Evolutionary conservation across 139 green algal species (phyloP).

Genomic region (Volvox africanus): DNA sequence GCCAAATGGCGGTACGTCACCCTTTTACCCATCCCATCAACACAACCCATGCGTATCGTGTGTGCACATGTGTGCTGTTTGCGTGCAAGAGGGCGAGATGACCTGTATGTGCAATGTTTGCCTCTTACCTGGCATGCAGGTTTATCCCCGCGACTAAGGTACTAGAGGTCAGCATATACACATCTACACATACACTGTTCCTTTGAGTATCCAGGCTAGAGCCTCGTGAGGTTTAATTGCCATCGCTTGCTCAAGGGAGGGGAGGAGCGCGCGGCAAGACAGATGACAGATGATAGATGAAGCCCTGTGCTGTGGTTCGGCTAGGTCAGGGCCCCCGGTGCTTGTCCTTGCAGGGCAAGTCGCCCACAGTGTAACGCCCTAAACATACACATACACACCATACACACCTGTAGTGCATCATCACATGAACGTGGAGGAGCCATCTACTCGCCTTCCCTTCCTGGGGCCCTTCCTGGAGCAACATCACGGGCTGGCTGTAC

Average conservation of each 20-base stretch:
- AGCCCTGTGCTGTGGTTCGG: not conserved
- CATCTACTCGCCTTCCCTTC: not conserved
- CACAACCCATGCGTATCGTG: not conserved
- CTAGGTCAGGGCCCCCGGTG: no score
- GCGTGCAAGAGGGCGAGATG: not conserved
- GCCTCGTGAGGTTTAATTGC: no score
- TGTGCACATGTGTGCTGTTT: not conserved
- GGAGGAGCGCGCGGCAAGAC: not conserved
- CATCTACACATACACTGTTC: no score
- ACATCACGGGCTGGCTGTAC: not conserved
- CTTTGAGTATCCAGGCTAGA: no score
- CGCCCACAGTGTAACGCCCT: no score
- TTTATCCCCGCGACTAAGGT: no score
- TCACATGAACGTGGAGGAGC: slow-evolving; percentile 18
- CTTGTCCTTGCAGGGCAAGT: no score
- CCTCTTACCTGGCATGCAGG: no score
- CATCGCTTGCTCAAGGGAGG: no score
- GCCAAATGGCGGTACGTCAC: not conserved
- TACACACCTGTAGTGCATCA: slow-evolving; percentile 18
- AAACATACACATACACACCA: no score
- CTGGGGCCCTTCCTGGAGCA: not conserved
- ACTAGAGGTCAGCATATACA: no score
- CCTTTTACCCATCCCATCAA: not conserved
- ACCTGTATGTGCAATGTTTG: not conserved
- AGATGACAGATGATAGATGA: not conserved